These are phyloP conservation scores for Polyporus arcularius DNA, from an alignment of 768 basidiomycete genomes.

Conservation along the genomic window DNA sequence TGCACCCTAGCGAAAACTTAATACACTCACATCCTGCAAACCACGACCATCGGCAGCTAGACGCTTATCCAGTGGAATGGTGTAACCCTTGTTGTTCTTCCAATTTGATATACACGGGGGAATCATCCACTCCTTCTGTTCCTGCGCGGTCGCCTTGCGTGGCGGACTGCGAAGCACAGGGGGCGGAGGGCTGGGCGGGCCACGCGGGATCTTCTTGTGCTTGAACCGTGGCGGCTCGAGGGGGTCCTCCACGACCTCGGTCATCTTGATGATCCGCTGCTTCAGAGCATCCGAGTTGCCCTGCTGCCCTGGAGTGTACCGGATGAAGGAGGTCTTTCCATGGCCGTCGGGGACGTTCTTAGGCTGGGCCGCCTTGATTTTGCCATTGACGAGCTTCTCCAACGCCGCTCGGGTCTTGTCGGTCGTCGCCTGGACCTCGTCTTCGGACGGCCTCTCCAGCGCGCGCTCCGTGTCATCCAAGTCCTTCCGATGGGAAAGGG, in stretches of 20 bases:
- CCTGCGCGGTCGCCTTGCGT: constrained; percentile 91
- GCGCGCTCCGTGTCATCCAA: constrained; percentile 66
- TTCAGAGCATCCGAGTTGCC: constrained; percentile 68
- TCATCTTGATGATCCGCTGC: constrained; percentile 99
- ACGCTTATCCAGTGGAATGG: constrained; percentile 97
- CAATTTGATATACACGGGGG: constrained; percentile 99
- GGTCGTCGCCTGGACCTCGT: constrained; percentile 87
- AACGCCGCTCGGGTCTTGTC: constrained; percentile 90
- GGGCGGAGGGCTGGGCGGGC: constrained; percentile 94
- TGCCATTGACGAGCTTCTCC: constrained; percentile 91
- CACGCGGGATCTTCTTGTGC: constrained; percentile 97
- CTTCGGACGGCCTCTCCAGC: constrained; percentile 94
- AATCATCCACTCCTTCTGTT: constrained; percentile 99
- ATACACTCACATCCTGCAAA: constrained; percentile 83
- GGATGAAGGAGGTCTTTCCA: constrained; percentile 86
- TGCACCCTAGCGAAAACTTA: not conserved
- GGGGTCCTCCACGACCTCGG: constrained; percentile 96
- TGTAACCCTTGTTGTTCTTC: constrained; percentile 99
- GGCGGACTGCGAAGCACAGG: constrained; percentile 95
- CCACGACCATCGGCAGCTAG: constrained; percentile 98
- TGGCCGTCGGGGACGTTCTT: constrained; percentile 88
- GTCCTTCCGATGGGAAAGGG: constrained; percentile 86
- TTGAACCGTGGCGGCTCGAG: constrained; percentile 97
- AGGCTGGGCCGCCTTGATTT: constrained; percentile 98
- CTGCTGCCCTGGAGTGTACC: constrained; percentile 96